Conservation (phyloP, 768 basidiomycete genomes). For the Gloeostereum incarnatum region DNA sequence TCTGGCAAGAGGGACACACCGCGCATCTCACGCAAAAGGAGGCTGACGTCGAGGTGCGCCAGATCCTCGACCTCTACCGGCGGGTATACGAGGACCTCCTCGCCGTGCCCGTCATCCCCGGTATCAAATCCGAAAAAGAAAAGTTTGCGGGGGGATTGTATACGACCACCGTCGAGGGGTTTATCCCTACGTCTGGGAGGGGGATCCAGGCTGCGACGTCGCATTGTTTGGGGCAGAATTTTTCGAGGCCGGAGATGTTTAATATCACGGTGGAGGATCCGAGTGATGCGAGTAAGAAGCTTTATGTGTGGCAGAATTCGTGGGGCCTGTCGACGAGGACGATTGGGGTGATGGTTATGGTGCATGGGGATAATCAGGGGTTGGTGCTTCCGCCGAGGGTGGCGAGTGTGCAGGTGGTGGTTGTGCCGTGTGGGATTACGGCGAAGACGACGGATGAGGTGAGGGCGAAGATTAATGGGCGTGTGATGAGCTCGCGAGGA, state of each 20-base stretch:
- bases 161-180: constrained; percentile 97
- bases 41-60: constrained; percentile 84
- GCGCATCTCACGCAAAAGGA: constrained; percentile 84
- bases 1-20: constrained; percentile 99
- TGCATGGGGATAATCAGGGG: constrained; percentile 96
- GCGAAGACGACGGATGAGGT: constrained; percentile 67
- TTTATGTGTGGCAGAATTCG: constrained; percentile 94
- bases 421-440: constrained; percentile 94
- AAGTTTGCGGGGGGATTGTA: constrained; percentile 98
- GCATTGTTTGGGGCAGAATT: constrained; percentile 97
- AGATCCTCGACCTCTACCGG: constrained; percentile 94
- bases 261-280: constrained; percentile 97
- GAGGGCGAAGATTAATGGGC: constrained; percentile 64
- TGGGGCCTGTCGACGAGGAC: constrained; percentile 97
- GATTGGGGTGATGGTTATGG: constrained; percentile 99
- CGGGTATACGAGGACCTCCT: constrained; percentile 95
- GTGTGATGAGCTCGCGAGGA: constrained; percentile 70
- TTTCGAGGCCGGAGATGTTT: constrained; percentile 94
- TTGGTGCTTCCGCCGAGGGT: constrained; percentile 96
- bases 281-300: constrained; percentile 61
- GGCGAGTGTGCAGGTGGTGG: constrained; percentile 82
- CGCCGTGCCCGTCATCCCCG: constrained; percentile 94
- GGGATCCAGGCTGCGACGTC: constrained; percentile 98
- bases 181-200: constrained; percentile 93
- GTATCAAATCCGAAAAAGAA: constrained; percentile 97